Evolutionary conservation across 2,329 filamentous ascomycete species (phyloP), one percentile per base, ranked within the genome.

Genomic region (Huntiella savannae): DNA sequence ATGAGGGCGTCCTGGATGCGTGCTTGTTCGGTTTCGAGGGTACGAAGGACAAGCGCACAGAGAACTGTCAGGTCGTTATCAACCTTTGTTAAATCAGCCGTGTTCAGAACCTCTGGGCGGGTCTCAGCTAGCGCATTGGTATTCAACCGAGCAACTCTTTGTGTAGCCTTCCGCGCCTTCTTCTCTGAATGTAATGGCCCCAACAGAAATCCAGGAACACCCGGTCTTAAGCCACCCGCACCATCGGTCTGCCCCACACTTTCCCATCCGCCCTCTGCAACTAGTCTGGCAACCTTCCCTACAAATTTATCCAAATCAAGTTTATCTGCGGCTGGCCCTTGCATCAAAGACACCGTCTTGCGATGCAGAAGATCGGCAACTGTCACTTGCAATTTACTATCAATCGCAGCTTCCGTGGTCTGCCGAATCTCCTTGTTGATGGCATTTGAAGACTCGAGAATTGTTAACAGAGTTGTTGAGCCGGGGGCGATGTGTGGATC

Each of bases 231-330:
- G 17, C 71, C 65, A 50, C 82, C 82, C 55, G 74, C 66, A 1
- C 79, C 81, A 47, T 88, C 68, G 55, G 82, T 85, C 10, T 75
- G 74, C 2, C 91, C 91, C 3, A 96, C 68, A 54, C 85, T 75
- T 36, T 78, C 74, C 91, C 91, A 98, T 56, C 92, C 83, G 2
- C 64, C 65, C 8, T 60, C 72, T 70, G 5, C 76, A 85, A 96
- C 95, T 58, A 82, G 96, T 3, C 73, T 74, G 50, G 92, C 85
- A 59, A 82, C 88, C 60, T 92, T 93, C 1, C 82, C 82, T 11
- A 96, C 75, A 56, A 96, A 92, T 55, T 94, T 83, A 51, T 96
- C 87, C 0, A 92, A 70, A 56, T 96, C 87, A 16, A 98, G 65
- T 5, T 86, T 84, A 43, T 80, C 76, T 2, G 75, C 74, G 2